Evolutionary conservation across 2,329 filamentous ascomycete genomes (phyloP).

Genomic region (Diaporthe eres): DNA sequence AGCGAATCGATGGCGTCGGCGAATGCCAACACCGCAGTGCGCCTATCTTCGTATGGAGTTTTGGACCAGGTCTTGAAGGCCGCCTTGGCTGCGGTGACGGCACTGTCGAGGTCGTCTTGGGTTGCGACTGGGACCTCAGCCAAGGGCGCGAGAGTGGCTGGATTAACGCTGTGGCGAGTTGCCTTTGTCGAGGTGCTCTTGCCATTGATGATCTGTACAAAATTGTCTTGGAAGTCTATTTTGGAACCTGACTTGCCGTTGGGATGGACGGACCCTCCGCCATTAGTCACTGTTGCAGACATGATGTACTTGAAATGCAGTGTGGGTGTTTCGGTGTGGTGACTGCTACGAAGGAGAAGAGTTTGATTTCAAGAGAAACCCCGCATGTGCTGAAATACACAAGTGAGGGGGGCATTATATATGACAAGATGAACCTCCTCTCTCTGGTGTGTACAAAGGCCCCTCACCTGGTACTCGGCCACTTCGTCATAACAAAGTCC

Average conservation of each 20-base stretch:
- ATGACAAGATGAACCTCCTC: too few relatives aligned
- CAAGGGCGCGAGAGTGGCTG: neutral
- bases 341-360: too few relatives aligned
- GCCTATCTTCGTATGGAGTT: constrained; percentile 2
- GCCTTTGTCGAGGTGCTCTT: neutral
- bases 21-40: neutral
- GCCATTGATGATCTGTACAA: constrained; percentile 21
- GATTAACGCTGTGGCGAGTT: constrained; percentile 15
- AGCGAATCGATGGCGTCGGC: constrained; percentile 1
- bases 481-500: too few relatives aligned
- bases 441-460: too few relatives aligned
- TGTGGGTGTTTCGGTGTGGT: too few relatives aligned
- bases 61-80: constrained; percentile 25
- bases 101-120: neutral
- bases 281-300: neutral
- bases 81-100: neutral
- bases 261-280: neutral
- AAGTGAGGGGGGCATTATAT: too few relatives aligned
- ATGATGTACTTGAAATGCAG: neutral
- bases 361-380: neutral
- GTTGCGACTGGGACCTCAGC: constrained; percentile 14
- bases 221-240: constrained; percentile 48
- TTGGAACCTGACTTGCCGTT: neutral
- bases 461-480: too few relatives aligned
- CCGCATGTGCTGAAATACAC: neutral